Base-by-base conservation (phyloP, 2,329 filamentous ascomycete genomes). In the Daldinia eschscholtzii region DNA sequence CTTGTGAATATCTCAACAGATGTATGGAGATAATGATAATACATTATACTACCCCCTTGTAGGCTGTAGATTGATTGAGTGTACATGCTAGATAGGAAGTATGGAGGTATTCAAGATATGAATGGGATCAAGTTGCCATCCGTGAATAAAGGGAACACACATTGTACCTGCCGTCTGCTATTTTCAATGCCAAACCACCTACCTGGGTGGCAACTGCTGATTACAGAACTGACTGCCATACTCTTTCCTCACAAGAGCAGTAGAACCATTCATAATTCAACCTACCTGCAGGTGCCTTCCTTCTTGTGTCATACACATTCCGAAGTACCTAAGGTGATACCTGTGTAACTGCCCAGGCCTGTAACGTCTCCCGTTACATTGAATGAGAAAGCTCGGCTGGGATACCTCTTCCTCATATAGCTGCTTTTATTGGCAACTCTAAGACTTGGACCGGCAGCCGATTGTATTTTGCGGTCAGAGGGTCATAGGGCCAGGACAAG, bases 21-120 rank as follows among this genome's bases (percentile, higher is more conserved):
- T 52, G 20, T 41, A 44, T 18, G 46, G 37, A 52, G 20, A 61
- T 41, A 39, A 65, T 35, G 48, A 39, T 37, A 46, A 55, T 23
- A 37, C 63, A 58, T 50, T 53, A 66, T 65, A 62, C 57, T 64
- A 65, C 33, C 37, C 46, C 57, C 20, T 46, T 61, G 30, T 48
- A 20, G 18, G 20, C 3, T 26, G 35, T 37, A 33, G 12, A 20
- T 4, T 26, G 35, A 28, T 42, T 60, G 50, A 52, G n/a, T 48
- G 57, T 41, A 52, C 15, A 18, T 52, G 6, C 7, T 33, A 52
- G 26, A n/a, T 52, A 10, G 7, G 28, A 33, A 44, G 20, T 53
- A 57, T 39, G 26, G 2, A 30, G 28, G 23, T 13, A 50, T 30
- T 33, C 15, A 52, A 33, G 26, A 52, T 52, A 4, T 23, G 15